phyloP scores from a whole-genome alignment of 805 yeast species.

The Scheffersomyces ergatensis region DNA sequence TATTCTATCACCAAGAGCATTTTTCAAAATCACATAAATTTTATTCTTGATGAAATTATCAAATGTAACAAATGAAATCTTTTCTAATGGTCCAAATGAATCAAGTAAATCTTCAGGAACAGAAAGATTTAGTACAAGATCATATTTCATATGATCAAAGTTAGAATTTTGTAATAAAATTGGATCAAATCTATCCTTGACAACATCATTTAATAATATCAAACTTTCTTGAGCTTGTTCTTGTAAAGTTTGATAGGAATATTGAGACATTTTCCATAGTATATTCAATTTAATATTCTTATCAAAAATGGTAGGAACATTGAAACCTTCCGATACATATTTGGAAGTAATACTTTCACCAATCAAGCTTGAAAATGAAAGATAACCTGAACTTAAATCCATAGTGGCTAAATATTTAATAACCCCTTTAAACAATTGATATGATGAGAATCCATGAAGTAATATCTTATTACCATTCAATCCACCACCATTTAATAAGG shows the following conservation, averaged over 20 bases:
- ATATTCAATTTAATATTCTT: conserved; percentile 74
- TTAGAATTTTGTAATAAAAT: conserved; percentile 66
- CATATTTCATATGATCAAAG: conserved; percentile 59
- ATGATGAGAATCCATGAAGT: conserved; percentile 85
- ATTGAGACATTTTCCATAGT: conserved; percentile 73
- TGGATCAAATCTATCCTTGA: conserved; percentile 77
- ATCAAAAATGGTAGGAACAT: conserved; percentile 74
- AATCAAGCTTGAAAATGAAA: conserved; percentile 60
- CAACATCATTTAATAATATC: conserved; percentile 68
- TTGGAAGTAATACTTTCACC: conserved; percentile 43
- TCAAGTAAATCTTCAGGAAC: conserved; percentile 38
- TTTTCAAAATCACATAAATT: conserved; percentile 53
- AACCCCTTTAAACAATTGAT: conserved; percentile 89
- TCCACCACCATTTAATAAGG: conserved; percentile 82
- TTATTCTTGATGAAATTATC: conserved; percentile 65
- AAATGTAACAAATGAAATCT: conserved; percentile 65
- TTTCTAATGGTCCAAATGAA: conserved; percentile 66
- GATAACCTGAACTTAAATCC: conserved; percentile 67
- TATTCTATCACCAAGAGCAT: conserved; percentile 55
- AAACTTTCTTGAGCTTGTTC: conserved; percentile 70
- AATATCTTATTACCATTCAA: conserved; percentile 70
- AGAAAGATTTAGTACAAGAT: conserved; percentile 56
- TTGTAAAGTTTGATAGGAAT: conserved; percentile 61
- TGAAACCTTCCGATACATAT: conserved; percentile 58
- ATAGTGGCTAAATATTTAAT: conserved; percentile 77